Evolutionary conservation across 2,329 filamentous ascomycete species (phyloP).

Genomic region (Alternaria sp.): DNA sequence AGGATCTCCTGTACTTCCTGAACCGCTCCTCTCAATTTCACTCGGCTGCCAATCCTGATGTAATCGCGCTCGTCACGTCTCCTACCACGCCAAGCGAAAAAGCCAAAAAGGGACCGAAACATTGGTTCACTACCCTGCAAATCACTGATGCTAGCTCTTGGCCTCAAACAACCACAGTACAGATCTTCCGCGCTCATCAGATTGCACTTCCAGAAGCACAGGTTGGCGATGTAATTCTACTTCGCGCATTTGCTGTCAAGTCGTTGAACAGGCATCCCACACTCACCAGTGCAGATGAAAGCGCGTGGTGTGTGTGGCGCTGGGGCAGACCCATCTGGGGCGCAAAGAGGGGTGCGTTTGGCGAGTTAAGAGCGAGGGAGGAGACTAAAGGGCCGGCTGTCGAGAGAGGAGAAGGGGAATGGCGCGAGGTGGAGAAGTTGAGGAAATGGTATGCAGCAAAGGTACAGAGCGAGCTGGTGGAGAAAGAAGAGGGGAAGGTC

Average conservation of each 20-base stretch:
- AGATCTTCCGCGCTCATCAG: conserved; percentile 56
- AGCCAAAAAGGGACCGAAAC: conserved; percentile 54
- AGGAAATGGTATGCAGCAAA: conserved; percentile 51
- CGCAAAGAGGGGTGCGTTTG: conserved; percentile 34
- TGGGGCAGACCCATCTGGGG: conserved; percentile 45
- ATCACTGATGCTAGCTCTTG: conserved; percentile 52
- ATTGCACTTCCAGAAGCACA: conserved; percentile 53
- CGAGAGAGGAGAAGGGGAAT: conserved; percentile 58
- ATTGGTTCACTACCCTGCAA: conserved; percentile 55
- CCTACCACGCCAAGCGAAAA: conserved; percentile 44
- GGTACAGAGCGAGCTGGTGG: conserved; percentile 28
- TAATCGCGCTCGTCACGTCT: conserved; percentile 56
- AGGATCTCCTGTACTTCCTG: conserved; percentile 51
- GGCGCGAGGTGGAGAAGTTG: conserved; percentile 52
- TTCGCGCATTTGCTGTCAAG: conserved; percentile 56
- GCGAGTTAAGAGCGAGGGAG: conserved; percentile 47
- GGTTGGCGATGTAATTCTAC: conserved; percentile 56
- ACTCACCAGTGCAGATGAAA: conserved; percentile 54
- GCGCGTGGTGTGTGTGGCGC: conserved; percentile 60
- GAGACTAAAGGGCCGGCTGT: conserved; percentile 58
- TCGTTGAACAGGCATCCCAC: conserved; percentile 47
- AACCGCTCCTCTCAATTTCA: conserved; percentile 52
- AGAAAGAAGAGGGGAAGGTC: conserved; percentile 20
- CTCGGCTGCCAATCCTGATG: conserved; percentile 50
- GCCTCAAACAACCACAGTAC: conserved; percentile 43